These are phyloP conservation scores for Croton setiger DNA, from an alignment of 441 rosid genomes.

Conservation along the genomic window DNA sequence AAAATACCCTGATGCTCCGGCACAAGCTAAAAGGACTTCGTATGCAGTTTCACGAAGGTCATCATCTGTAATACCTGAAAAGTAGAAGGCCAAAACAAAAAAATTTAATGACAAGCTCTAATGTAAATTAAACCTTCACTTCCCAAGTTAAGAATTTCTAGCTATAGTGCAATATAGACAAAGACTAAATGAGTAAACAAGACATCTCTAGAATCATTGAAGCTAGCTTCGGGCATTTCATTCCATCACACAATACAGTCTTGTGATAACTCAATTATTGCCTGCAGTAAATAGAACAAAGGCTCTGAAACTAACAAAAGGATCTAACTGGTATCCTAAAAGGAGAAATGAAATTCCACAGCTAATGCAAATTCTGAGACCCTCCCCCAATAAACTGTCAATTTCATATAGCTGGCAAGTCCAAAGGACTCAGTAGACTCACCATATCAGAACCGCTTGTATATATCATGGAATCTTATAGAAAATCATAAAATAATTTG, in stretches of 20 bases:
- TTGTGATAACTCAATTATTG: neutral
- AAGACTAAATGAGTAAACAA: neutral
- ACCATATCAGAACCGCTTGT: neutral
- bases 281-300: neutral
- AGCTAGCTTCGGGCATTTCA: neutral
- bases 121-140: neutral
- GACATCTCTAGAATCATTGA: neutral
- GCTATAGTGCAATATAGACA: neutral
- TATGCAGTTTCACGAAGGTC: slow-evolving; percentile 97
- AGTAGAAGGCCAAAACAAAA: slow-evolving; percentile 5
- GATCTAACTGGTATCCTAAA: neutral
- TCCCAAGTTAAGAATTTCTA: neutral
- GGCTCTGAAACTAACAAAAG: neutral
- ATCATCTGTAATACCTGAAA: slow-evolving; percentile 82
- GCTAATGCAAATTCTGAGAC: neutral
- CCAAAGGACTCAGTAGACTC: no score
- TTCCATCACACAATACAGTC: neutral
- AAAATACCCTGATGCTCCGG: slow-evolving; percentile 93
- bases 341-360: neutral
- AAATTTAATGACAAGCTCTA: neutral
- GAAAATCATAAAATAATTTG: neutral
- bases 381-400: neutral
- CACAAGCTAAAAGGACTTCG: slow-evolving; percentile 92
- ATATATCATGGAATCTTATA: neutral
- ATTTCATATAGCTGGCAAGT: neutral